Evolutionary conservation across 129 eudicot genomes (phyloP), one percentile per base, ranked within the genome.

Genomic region (Sambucus nigra): DNA sequence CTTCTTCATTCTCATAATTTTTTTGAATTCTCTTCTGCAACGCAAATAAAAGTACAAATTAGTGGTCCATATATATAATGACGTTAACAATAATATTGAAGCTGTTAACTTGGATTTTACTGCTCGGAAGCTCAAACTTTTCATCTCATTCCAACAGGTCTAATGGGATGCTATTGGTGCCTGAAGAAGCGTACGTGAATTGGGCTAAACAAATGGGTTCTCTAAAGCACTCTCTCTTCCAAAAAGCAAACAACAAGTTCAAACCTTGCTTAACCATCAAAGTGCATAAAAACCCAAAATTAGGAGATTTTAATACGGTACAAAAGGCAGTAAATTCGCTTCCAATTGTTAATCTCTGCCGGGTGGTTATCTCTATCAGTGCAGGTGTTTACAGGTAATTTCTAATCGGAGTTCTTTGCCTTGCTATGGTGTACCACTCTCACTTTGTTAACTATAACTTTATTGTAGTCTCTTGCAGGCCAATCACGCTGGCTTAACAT

Each of bases 311-410:
- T 53, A 49, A 57, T 7, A n/a, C 71, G 10, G 57, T 79, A 23
- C 70, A 67, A 57, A 31, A 55, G 25, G 81, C 81, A 11, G 59
- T 74, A 23, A 49, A 59, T 39, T 74, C 81, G 32, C 56, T 79
- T 59, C 81, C 81, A 2, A 18, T 62, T 19, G 45, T 45, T 46
- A 74, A 67, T 55, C 63, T 53, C 5, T 74, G 86, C 35, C 65
- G 81, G 5, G 74, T 74, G 15, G 78, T 79, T 59, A 74, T 79
- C 47, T 62, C 65, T 25, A 53, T 79, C 67, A 55, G 69, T 60
- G 59, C 60, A 18, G 86, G 86, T 16, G 67, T 55, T 56, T 79
- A 79, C 73, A 74, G 69, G 86, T 79, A 55, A 52, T 25, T 29
- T 0, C 6, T 5, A 3, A 23, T 17, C 16, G 7, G n/a, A 14